Evolutionary conservation across 352 stramenopile genomes (phyloP).

Genomic region (Pythium aquatile): DNA sequence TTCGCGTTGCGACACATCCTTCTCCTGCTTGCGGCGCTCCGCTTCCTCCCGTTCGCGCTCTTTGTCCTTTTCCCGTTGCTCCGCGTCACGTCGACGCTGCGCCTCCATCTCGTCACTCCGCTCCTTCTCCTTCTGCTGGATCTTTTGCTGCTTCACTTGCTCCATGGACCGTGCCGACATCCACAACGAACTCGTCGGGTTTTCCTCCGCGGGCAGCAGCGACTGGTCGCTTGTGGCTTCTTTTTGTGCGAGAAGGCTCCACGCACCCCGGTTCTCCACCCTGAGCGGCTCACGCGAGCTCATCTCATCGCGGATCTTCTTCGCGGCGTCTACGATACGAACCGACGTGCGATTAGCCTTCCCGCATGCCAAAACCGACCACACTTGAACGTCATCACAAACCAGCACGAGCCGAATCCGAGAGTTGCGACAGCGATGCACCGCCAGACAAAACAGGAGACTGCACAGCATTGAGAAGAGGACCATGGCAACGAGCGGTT

Average conservation of each 20-base stretch:
- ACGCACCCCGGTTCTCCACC: constrained; percentile 83
- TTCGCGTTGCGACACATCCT: constrained; percentile 42
- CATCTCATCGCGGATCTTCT: constrained; percentile 78
- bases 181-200: constrained; percentile 78
- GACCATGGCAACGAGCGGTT: constrained; percentile 26
- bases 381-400: constrained; percentile 7
- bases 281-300: constrained; percentile 58
- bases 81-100: constrained; percentile 59
- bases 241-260: constrained; percentile 82
- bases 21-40: constrained; percentile 59
- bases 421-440: constrained; percentile 24
- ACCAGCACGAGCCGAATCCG: constrained; percentile 28
- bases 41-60: constrained; percentile 64
- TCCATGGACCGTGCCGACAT: constrained; percentile 82
- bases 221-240: constrained; percentile 62
- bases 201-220: constrained; percentile 55
- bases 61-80: constrained; percentile 69
- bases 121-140: constrained; percentile 82
- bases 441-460: constrained; percentile 26
- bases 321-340: constrained; percentile 51
- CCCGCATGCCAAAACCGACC: not conserved
- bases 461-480: constrained; percentile 28
- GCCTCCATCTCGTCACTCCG: constrained; percentile 64
- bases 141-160: constrained; percentile 86
- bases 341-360: constrained; percentile 15